These are phyloP conservation scores for Candida tibetensis DNA, from an alignment of 805 yeast genomes.

Conservation along the genomic window DNA sequence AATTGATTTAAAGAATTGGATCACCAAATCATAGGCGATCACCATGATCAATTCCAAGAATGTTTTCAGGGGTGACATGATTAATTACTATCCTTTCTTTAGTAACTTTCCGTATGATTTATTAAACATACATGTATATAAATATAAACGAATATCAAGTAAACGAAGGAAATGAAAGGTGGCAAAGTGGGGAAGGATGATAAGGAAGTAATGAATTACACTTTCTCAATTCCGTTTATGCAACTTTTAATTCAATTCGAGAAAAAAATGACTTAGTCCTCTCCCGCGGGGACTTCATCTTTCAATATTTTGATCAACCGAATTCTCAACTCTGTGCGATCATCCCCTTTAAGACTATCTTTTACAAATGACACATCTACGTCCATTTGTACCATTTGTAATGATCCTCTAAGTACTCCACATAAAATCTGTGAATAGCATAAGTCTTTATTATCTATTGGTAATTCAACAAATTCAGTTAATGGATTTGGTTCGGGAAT, in stretches of 20 bases:
- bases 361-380: conserved; percentile 78
- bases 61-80: no score
- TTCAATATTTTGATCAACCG: conserved; percentile 68
- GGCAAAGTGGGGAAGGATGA: not conserved
- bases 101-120: no score
- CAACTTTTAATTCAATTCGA: not conserved
- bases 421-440: conserved; percentile 93
- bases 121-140: no score
- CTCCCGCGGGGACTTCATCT: conserved; percentile 97
- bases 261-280: conserved; percentile 50
- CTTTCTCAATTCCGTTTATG: no score
- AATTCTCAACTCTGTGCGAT: conserved; percentile 73
- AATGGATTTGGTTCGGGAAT: conserved; percentile 79
- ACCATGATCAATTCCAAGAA: no score
- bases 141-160: not conserved
- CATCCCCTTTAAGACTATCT: conserved; percentile 82
- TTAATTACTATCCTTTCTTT: no score
- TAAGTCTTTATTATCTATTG: conserved; percentile 55
- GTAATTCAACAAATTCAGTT: conserved; percentile 92
- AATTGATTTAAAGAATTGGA: conserved; percentile 32
- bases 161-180: not conserved
- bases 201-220: no score
- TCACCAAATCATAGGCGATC: conserved; percentile 26
- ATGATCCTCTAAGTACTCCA: conserved; percentile 87
- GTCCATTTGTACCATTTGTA: conserved; percentile 94